Conservation (phyloP, 2,329 filamentous ascomycete genomes). For the Claviceps sp. region DNA sequence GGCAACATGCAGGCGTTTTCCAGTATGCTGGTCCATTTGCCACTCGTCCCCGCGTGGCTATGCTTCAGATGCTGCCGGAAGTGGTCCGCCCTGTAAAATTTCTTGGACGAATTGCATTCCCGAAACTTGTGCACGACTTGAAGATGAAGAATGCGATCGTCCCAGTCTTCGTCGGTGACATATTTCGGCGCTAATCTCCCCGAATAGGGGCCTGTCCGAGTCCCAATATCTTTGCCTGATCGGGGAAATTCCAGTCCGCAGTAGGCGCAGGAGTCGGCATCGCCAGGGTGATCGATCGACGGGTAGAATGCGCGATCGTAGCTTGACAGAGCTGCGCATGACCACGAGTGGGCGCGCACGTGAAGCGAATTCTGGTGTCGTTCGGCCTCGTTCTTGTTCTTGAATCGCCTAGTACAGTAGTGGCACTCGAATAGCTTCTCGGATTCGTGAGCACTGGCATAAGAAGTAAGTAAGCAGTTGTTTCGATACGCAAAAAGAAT, state of each 20-base stretch:
- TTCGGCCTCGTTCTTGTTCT: slow-evolving; percentile 98
- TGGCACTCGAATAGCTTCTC: slow-evolving; percentile 94
- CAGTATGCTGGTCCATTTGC: slow-evolving; percentile 97
- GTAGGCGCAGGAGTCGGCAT: slow-evolving; percentile 78
- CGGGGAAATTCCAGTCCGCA: slow-evolving; percentile 79
- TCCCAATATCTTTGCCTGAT: slow-evolving; percentile 27
- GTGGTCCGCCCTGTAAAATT: slow-evolving; percentile 94
- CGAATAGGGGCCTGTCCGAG: slow-evolving; percentile 13
- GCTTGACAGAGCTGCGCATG: slow-evolving; percentile 71
- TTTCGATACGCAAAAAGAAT: too few species aligned
- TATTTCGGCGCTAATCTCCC: slow-evolving; percentile 26
- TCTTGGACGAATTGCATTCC: slow-evolving; percentile 96
- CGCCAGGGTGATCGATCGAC: slow-evolving; percentile 52
- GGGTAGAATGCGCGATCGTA: slow-evolving; percentile 79
- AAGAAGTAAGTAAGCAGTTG: background rate
- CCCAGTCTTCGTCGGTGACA: slow-evolving; percentile 76
- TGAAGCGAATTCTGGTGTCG: slow-evolving; percentile 93
- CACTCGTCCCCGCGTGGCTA: slow-evolving; percentile 87
- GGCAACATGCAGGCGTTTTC: slow-evolving; percentile 95
- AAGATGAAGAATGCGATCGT: slow-evolving; percentile 71
- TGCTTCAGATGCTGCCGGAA: slow-evolving; percentile 98
- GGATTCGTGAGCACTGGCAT: slow-evolving; percentile 63
- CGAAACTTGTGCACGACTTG: slow-evolving; percentile 91
- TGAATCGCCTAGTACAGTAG: slow-evolving; percentile 91
- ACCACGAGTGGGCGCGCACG: slow-evolving; percentile 88